Conservation (phyloP, 2,329 filamentous ascomycete genomes). For the Colletotrichum endophyticum region DNA sequence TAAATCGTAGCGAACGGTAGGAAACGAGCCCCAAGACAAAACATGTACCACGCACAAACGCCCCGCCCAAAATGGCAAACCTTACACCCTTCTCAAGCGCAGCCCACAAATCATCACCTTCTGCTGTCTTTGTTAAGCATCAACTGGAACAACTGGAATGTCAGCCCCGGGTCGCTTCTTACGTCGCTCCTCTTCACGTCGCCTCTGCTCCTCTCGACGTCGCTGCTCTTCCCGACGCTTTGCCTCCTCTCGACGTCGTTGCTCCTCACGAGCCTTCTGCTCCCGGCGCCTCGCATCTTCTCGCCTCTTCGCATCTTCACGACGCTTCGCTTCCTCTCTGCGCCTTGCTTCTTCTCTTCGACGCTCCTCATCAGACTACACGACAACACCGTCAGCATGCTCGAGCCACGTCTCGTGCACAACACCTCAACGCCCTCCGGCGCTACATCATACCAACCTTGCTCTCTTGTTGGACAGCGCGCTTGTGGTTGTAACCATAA, state of each 20-base stretch:
- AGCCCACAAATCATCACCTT: background rate
- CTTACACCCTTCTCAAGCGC: background rate
- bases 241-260: background rate
- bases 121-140: background rate
- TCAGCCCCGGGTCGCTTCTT: background rate
- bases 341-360: background rate
- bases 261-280: background rate
- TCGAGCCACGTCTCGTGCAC: background rate
- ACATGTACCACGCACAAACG: background rate
- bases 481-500: background rate
- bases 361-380: background rate
- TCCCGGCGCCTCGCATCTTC: background rate
- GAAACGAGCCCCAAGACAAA: background rate
- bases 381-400: background rate
- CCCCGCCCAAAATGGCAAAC: background rate
- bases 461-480: background rate
- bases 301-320: background rate
- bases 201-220: background rate
- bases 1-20: background rate
- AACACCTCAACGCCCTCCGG: background rate
- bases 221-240: background rate
- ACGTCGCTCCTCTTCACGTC: background rate
- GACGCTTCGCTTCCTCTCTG: background rate
- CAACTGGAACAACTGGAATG: background rate
- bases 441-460: background rate